Conservation (phyloP, 331 rosid genomes). For the Malus hybrid region DNA sequence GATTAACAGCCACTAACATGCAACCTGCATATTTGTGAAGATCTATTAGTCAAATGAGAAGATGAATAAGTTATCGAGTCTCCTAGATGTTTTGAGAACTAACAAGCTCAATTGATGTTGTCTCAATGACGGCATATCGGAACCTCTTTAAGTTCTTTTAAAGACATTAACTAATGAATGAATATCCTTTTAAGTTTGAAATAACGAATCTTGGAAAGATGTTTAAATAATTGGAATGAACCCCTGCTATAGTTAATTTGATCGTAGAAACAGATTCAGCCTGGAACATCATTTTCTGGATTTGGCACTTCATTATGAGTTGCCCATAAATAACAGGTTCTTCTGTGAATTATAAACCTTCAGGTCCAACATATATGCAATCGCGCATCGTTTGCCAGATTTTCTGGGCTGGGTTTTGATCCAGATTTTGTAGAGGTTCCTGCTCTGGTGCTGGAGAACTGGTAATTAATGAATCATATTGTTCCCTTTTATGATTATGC, state of each 20-base stretch:
- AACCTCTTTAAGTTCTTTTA: not conserved
- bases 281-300: not conserved
- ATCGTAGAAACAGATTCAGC: not conserved
- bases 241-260: not conserved
- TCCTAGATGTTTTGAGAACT: not conserved
- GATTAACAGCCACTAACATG: not conserved
- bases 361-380: conserved; percentile 96
- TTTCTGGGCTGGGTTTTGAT: conserved; percentile 88
- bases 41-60: not conserved
- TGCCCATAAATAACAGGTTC: not conserved
- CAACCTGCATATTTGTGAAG: not conserved
- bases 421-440: conserved; percentile 95
- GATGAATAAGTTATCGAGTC: not conserved
- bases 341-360: conserved; percentile 2
- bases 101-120: not conserved
- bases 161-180: not conserved
- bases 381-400: conserved; percentile 71
- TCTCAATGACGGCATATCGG: not conserved
- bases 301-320: not conserved
- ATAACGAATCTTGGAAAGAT: not conserved
- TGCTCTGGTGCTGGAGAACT: conserved; percentile 79
- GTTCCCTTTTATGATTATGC: conserved; percentile 13
- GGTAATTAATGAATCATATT: conserved; percentile 31
- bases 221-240: not conserved
- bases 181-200: not conserved